phyloP scores from a whole-genome alignment of 257 asterid genomes.

The Mitragyna speciosa region DNA sequence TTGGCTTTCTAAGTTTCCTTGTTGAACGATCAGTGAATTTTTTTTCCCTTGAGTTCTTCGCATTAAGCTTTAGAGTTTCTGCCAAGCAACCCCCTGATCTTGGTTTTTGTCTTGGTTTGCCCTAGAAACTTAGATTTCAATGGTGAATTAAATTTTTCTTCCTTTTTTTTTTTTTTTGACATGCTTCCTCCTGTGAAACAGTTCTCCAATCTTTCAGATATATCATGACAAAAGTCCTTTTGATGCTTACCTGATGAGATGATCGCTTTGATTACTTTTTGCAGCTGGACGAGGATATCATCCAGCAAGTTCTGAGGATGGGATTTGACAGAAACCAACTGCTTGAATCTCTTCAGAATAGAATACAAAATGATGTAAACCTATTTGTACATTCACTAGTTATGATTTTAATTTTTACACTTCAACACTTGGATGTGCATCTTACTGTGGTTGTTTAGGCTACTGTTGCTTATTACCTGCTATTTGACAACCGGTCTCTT shows the following conservation, averaged over 20 bases:
- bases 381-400: slow-evolving; percentile 13
- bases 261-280: slow-evolving; percentile 25
- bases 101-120: neutral
- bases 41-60: neutral
- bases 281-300: slow-evolving; percentile 88
- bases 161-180: neutral
- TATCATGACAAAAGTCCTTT: neutral
- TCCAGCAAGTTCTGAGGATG: slow-evolving; percentile 76
- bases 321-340: slow-evolving; percentile 70
- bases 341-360: slow-evolving; percentile 72
- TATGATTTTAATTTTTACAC: slow-evolving; percentile 17
- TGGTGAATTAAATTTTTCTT: neutral
- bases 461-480: slow-evolving; percentile 87
- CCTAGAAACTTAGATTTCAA: neutral
- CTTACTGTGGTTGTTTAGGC: slow-evolving; percentile 48
- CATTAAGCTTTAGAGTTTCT: neutral
- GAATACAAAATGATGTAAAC: slow-evolving; percentile 83
- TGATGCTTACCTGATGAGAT: slow-evolving; percentile 1
- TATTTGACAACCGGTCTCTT: slow-evolving; percentile 70
- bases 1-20: neutral
- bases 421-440: slow-evolving; percentile 20
- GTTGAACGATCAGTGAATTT: neutral
- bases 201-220: neutral
- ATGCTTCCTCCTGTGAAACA: neutral
- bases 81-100: neutral